Conservation (phyloP, 2,329 filamentous ascomycete species). For the Colletotrichum agaves region DNA sequence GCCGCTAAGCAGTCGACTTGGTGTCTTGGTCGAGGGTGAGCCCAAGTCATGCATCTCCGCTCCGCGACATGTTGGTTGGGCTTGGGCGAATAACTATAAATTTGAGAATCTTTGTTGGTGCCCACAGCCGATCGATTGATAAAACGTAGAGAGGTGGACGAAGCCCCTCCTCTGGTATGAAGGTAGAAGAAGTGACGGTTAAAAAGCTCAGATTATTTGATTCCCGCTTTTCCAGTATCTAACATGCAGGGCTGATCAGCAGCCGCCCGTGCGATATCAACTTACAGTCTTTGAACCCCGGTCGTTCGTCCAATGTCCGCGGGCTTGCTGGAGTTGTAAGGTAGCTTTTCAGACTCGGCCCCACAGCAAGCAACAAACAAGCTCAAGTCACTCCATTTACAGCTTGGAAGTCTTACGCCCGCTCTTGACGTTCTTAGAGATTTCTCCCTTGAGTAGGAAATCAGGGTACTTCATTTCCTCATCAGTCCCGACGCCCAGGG, state of each 20-base stretch:
- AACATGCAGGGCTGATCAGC: conserved; percentile 10
- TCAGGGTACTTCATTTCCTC: conserved; percentile 63
- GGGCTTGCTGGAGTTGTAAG: conserved; percentile 13
- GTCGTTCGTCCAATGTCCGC: conserved; percentile 8
- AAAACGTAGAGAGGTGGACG: conserved; percentile 1
- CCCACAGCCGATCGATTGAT: conserved; percentile 21
- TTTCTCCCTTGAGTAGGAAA: conserved; percentile 52
- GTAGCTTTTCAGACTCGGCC: neutral
- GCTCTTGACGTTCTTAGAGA: conserved; percentile 48
- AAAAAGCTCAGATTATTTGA: neutral
- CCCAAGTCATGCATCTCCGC: conserved; percentile 7
- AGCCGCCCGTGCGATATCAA: conserved; percentile 14
- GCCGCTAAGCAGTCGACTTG: conserved; percentile 6
- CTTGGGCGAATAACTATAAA: conserved; percentile 3
- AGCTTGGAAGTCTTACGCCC: conserved; percentile 54
- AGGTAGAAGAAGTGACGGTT: neutral
- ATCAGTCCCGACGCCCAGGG: conserved; percentile 58
- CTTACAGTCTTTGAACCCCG: conserved; percentile 10
- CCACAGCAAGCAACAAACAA: neutral
- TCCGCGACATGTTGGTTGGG: neutral
- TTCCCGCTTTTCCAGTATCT: conserved; percentile 7
- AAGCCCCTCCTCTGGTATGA: too few species aligned
- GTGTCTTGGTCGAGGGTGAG: neutral
- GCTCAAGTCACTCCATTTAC: conserved; percentile 38
- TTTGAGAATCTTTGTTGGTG: neutral